Base-by-base conservation (phyloP, 1,139 yeast species). In the Geotrichum klebahnii region DNA sequence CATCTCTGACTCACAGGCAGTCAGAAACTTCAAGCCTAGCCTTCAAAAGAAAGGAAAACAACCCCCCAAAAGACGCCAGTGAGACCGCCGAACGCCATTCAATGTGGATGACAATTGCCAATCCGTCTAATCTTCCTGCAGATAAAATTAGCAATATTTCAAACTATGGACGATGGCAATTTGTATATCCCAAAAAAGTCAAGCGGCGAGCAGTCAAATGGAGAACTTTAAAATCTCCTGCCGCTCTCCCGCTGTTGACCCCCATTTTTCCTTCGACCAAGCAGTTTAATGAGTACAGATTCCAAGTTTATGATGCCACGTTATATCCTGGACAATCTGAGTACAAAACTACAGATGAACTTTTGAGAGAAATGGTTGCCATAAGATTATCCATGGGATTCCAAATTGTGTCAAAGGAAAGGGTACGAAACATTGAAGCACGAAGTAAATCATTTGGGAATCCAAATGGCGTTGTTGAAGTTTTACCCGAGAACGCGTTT, bases 211-310 rank as follows among this genome's bases (percentile, higher is more conserved):
- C 79, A 10, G 83, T 90, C 41, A 90, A 90, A 63, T 94, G 98
- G 98, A 78, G 87, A 52, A 90, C 97, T 0, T 74, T 94, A 50
- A 84, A 88, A 32, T 81, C 96, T 0, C 99, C 99, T 0, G 97
- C 97, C 0, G 83, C 95, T 3, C 70, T 94, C 20, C 99, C 99
- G 0, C 72, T 84, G 0, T 80, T 87, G 1, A 81, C 95, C 0
- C 79, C 84, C 0, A 74, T 82, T 6, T 88, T 90, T 61, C 97
- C 97, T 0, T 68, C 82, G 0, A 69, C 74, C 3, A 72, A 74
- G 5, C 92, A 86, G 55, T 80, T 90, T 51, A 59, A 61, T 12
- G 63, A 68, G 49, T 74, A 69, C 56, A 61, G 67, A 5, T 77
- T 79, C 48, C 84, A 79, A 56, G 73, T 79, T 16, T 86, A 86